Conservation (phyloP, 1,139 yeast genomes). For the Fermentozyma sake region DNA sequence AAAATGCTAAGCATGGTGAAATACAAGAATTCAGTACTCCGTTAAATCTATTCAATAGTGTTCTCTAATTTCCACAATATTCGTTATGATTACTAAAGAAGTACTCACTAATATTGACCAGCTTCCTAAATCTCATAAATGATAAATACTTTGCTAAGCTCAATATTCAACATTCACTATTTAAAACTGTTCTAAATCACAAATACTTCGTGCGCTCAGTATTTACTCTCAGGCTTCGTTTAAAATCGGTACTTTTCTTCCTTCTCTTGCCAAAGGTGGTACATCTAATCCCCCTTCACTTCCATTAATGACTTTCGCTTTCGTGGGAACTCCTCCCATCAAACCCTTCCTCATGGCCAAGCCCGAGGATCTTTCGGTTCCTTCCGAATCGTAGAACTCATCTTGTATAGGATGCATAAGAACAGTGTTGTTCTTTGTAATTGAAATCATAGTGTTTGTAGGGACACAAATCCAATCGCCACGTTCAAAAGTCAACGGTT, state of each 20-base stretch:
- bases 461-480: conserved; percentile 98
- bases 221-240: neutral
- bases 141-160: no score
- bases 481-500: conserved; percentile 92
- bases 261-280: conserved; percentile 87
- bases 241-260: conserved; percentile 37
- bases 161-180: no score
- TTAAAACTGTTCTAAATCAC: no score
- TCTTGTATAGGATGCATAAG: conserved; percentile 87
- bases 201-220: no score
- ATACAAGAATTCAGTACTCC: no score
- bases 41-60: no score
- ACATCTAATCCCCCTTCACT: conserved; percentile 31
- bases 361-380: conserved; percentile 64
- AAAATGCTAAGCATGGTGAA: no score
- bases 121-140: no score
- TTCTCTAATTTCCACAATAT: no score
- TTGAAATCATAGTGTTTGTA: conserved; percentile 81
- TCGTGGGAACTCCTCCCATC: conserved; percentile 59
- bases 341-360: conserved; percentile 90
- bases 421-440: conserved; percentile 74
- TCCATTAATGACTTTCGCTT: conserved; percentile 6
- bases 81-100: no score
- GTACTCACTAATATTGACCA: no score
- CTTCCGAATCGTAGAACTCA: conserved; percentile 75